These are phyloP conservation scores for Clonostachys byssicola DNA, from an alignment of 2,329 filamentous ascomycete species.

Conservation along the genomic window DNA sequence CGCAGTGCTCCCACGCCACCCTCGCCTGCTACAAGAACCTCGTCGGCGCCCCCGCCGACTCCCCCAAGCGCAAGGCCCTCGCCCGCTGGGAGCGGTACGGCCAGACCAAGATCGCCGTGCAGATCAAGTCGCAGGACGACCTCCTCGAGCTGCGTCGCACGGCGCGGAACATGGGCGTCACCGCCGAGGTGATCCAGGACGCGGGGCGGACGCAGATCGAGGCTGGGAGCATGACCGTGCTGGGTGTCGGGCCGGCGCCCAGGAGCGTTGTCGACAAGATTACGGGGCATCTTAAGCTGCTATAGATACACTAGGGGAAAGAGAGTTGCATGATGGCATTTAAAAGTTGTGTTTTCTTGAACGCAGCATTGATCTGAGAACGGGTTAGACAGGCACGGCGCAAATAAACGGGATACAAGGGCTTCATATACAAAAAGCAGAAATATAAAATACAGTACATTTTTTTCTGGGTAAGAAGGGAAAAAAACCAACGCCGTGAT, in stretches of 20 bases:
- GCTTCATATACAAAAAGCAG: too few species aligned
- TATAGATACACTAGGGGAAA: constrained; percentile 41
- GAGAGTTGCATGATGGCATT: background rate
- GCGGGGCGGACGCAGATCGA: constrained; percentile 98
- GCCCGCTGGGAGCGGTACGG: constrained; percentile 81
- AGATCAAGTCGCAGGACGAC: constrained; percentile 83
- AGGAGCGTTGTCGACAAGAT: constrained; percentile 84
- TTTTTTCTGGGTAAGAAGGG: too few species aligned
- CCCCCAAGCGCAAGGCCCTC: constrained; percentile 59
- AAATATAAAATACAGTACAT: too few species aligned
- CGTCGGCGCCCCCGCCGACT: constrained; percentile 47
- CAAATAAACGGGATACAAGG: too few species aligned
- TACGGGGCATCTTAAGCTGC: constrained; percentile 77
- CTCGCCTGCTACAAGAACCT: constrained; percentile 94
- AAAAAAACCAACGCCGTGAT: too few species aligned
- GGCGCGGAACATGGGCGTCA: constrained; percentile 79
- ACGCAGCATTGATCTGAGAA: background rate
- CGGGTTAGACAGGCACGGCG: background rate
- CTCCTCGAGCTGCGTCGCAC: constrained; percentile 69
- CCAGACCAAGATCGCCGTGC: constrained; percentile 91
- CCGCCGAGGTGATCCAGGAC: constrained; percentile 87
- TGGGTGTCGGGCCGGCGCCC: constrained; percentile 79
- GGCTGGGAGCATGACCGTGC: constrained; percentile 83
- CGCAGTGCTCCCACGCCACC: constrained; percentile 93
- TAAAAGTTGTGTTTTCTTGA: background rate